These are phyloP conservation scores for Daldinia loculata DNA, from an alignment of 495 filamentous ascomycete species.

Conservation along the genomic window DNA sequence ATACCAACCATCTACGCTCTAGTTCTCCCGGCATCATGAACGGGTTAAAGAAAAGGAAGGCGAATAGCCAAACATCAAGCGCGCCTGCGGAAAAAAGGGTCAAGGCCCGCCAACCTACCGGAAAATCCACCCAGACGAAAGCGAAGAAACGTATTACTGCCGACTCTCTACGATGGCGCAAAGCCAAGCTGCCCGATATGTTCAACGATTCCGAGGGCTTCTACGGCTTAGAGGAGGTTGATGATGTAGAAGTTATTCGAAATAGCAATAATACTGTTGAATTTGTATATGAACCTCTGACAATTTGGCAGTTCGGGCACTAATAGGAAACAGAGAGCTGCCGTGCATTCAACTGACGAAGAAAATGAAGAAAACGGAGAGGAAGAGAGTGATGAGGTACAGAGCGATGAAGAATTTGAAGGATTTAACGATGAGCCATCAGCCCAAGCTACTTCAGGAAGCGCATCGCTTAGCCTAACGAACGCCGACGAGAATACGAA, in stretches of 20 bases:
- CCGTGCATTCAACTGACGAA: slow-evolving; percentile 10
- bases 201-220: slow-evolving; percentile 95
- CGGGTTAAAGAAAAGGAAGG: slow-evolving; percentile 57
- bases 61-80: slow-evolving; percentile 41
- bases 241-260: slow-evolving; percentile 82
- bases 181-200: slow-evolving; percentile 82
- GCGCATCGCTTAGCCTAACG: slow-evolving; percentile 2
- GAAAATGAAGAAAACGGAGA: slow-evolving; percentile 42
- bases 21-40: slow-evolving; percentile 41
- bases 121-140: slow-evolving; percentile 28
- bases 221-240: slow-evolving; percentile 91
- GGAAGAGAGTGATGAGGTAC: neutral
- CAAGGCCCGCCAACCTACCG: slow-evolving; percentile 46
- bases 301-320: neutral
- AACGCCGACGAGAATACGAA: slow-evolving; percentile 30
- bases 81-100: slow-evolving; percentile 58
- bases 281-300: slow-evolving; percentile 55
- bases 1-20: neutral
- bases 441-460: neutral
- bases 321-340: slow-evolving; percentile 34
- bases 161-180: slow-evolving; percentile 83
- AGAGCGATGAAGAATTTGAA: slow-evolving; percentile 56
- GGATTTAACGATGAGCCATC: slow-evolving; percentile 61
- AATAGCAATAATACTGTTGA: slow-evolving; percentile 60
- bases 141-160: slow-evolving; percentile 53